Evolutionary conservation across 495 filamentous ascomycete species (phyloP).

Genomic region (Penicillium nucicola): DNA sequence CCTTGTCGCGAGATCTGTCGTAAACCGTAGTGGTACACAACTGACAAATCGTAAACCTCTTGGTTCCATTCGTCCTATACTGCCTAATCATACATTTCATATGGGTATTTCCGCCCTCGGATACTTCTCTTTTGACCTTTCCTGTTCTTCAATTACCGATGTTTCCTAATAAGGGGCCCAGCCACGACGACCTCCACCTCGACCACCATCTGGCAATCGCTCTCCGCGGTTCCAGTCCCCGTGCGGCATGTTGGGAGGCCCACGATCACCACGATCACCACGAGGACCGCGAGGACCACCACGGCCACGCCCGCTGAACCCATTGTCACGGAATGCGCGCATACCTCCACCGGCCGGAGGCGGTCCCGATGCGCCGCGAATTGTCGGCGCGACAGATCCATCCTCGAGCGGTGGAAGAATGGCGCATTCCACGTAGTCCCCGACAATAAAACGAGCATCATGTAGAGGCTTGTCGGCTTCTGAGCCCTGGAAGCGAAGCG

Average conservation of each 20-base stretch:
- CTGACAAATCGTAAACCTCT: background rate
- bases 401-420: conserved; percentile 72
- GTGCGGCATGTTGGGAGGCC: conserved; percentile 20
- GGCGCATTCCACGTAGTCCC: conserved; percentile 81
- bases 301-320: conserved; percentile 29
- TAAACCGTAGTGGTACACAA: background rate
- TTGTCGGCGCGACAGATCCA: conserved; percentile 65
- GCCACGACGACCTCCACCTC: conserved; percentile 36
- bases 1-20: too few species aligned
- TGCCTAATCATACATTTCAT: conserved; percentile 16
- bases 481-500: conserved; percentile 41
- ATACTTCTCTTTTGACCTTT: background rate
- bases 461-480: conserved; percentile 69
- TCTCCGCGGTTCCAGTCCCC: conserved; percentile 47
- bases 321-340: conserved; percentile 50
- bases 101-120: conserved; percentile 8
- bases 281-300: conserved; percentile 25
- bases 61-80: conserved; percentile 1
- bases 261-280: conserved; percentile 21
- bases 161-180: conserved; percentile 39
- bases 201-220: conserved; percentile 36
- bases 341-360: conserved; percentile 28
- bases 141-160: background rate
- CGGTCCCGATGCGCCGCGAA: conserved; percentile 19
- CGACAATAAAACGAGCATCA: conserved; percentile 78